Evolutionary conservation across 495 filamentous ascomycete species (phyloP), one percentile per base, ranked within the genome.

Genomic region (Penicillium paxilli): DNA sequence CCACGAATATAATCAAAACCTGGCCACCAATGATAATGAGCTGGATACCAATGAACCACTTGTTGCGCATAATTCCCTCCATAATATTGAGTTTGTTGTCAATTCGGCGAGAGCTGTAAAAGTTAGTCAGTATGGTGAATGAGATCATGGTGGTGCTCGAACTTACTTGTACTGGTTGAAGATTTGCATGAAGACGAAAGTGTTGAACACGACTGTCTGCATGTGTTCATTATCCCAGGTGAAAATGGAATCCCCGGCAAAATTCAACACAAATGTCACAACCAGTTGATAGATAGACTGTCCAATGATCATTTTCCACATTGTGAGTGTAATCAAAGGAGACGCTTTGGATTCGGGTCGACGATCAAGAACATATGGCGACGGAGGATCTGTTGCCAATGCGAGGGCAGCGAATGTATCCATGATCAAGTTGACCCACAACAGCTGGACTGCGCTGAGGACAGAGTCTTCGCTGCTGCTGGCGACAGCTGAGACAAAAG

Each of bases 301-400:
- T 16, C 90, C 90, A 51, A 91, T 80, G 45, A 96, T 93, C 89
- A 94, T 96, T 73, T 96, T 96, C 90, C 89, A 93, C 89, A 93
- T 95, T 16, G 83, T 88, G 26, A 84, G 65, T 9, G 83, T 91
- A 47, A 96, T 91, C 11, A 96, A 76, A 12, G 87, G 84, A 7
- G 86, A 81, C 7, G 87, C 86, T 66, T 91, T 92, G 4, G 83
- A 82, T 59, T 92, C 87, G 0, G 91, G 91, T 53, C 83, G 79
- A 17, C 91, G 86, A 58, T 91, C 67, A 17, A 96, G 78, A 45
- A 95, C 81, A 28, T 75, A 79, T 9, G 80, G 74, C 6, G 86
- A 82, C 3, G 91, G 90, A 5, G 88, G 85, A 67, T 96, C 91
- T 1, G 91, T 95, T 14, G 91, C 91, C 25, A 95, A 76, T n/a